Evolutionary conservation across 2,329 filamentous ascomycete genomes (phyloP).

Genomic region (Beauveria australis): DNA sequence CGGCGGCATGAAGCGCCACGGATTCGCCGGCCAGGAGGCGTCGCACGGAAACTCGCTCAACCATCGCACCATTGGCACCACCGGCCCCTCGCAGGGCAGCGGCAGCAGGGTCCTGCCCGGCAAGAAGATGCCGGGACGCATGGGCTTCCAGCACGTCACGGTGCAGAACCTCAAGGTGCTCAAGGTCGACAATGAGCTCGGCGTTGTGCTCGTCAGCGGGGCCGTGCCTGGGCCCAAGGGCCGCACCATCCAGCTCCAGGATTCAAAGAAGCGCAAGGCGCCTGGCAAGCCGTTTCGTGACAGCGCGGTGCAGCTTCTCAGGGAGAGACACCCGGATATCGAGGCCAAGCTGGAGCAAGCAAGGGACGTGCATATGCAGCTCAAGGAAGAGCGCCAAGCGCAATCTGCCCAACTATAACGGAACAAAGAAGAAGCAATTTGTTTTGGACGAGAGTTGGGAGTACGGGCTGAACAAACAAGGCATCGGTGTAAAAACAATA

Average conservation of each 20-base stretch:
- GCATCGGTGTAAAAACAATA: constrained; percentile 6
- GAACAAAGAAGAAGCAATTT: constrained; percentile 11
- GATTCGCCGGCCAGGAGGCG: constrained; percentile 79
- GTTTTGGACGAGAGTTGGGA: neutral
- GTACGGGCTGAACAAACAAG: neutral
- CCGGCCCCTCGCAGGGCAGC: constrained; percentile 81
- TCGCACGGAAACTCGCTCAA: constrained; percentile 94
- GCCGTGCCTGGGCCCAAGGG: constrained; percentile 83
- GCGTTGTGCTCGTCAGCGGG: constrained; percentile 81
- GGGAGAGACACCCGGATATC: constrained; percentile 39
- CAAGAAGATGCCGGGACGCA: constrained; percentile 95
- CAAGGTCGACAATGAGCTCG: constrained; percentile 78
- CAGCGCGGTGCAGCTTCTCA: constrained; percentile 33
- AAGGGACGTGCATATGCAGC: constrained; percentile 41
- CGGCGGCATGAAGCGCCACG: constrained; percentile 96
- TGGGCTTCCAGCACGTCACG: constrained; percentile 85
- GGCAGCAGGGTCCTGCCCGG: constrained; percentile 89
- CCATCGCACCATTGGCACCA: constrained; percentile 85
- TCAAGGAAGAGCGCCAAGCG: constrained; percentile 42
- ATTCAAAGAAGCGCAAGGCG: constrained; percentile 76
- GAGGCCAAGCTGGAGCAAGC: constrained; percentile 40
- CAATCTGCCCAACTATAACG: constrained; percentile 26
- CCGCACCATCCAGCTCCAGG: constrained; percentile 74
- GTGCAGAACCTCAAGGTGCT: constrained; percentile 86
- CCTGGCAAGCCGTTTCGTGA: constrained; percentile 42